A percentile compares a stretch with the other conserved stretches of the same genome.
Evolutionary conservation across 2,329 filamentous ascomycete species (phyloP).

Genomic region (Aspergillus sp.): DNA sequence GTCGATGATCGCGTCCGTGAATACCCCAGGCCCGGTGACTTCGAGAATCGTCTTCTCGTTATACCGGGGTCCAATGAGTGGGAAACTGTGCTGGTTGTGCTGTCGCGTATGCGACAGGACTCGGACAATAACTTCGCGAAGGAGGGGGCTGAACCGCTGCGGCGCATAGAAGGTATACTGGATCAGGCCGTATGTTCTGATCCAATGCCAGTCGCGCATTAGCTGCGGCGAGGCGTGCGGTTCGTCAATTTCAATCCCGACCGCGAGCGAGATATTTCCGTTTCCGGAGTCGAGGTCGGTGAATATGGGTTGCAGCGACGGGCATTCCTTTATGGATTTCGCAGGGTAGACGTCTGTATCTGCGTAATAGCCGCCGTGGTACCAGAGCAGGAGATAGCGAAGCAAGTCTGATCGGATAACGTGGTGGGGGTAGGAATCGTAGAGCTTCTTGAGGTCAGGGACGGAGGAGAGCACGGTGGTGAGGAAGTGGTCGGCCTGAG

Average conservation of each 20-base stretch:
- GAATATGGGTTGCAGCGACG: constrained; percentile 23
- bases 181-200: constrained; percentile 32
- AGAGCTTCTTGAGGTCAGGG: constrained; percentile 27
- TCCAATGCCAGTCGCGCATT: constrained; percentile 37
- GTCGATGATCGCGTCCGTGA: constrained; percentile 36
- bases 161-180: constrained; percentile 39
- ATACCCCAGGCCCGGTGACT: constrained; percentile 34
- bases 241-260: constrained; percentile 38
- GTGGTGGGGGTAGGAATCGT: constrained; percentile 43
- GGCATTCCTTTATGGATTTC: constrained; percentile 28
- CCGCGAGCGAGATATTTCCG: constrained; percentile 30
- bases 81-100: constrained; percentile 19
- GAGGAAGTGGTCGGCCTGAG: constrained; percentile 28
- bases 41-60: constrained; percentile 29
- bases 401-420: constrained; percentile 52
- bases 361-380: constrained; percentile 37
- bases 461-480: constrained; percentile 25
- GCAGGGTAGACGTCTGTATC: constrained; percentile 34
- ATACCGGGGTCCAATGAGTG: constrained; percentile 20
- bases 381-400: constrained; percentile 38
- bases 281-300: not conserved
- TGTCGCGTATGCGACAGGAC: constrained; percentile 32
- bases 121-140: constrained; percentile 31
- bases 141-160: constrained; percentile 33
- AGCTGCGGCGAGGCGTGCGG: constrained; percentile 31